Evolutionary conservation across 352 stramenopile genomes (phyloP), one percentile per base, ranked within the genome.

Genomic region (Elongisporangium anandrum): DNA sequence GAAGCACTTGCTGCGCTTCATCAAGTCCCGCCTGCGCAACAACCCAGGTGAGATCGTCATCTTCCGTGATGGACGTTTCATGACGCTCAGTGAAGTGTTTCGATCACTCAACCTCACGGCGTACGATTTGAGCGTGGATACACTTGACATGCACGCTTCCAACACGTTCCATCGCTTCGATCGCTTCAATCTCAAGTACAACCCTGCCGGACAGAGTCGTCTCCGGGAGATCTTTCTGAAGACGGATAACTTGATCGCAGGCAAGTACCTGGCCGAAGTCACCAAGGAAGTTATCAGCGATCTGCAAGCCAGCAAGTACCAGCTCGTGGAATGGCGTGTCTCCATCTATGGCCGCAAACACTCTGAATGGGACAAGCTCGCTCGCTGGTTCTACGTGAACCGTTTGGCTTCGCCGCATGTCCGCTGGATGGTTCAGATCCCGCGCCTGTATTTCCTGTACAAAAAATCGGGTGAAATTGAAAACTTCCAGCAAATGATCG

Each of bases 161-260:
- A 99, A 99, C 72, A 98, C 94, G 50, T 99, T 99, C 79, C 96
- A 99, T 66, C 86, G 97, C 61, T 99, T 99, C 76, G 97, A 99
- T 70, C 96, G 98, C 39, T 99, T 99, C 71, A 99, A 99, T 73
- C 77, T 97, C 48, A 99, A 99, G 80, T 99, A 99, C 78, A 99
- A 98, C 75, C 97, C 97, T 21, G 74, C 95, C 64, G 96, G 73
- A 47, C 90, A 99, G 72, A 94, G 77, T 75, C 81, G 89, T 15
- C 87, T 99, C 74, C 75, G 97, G 21, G 94, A 98, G 65, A 99
- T 99, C 63, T 99, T 99, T 68, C 75, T 99, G 19, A 99, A 99
- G 80, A 98, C 94, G 1, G 95, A 98, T 72, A 99, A 99, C 73
- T 69, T 98, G 23, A 98, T 99, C 50, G 85, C 88, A 19, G 96